These are phyloP conservation scores for Monosporascus sp. DNA, from an alignment of 2,329 filamentous ascomycete species.

Conservation along the genomic window DNA sequence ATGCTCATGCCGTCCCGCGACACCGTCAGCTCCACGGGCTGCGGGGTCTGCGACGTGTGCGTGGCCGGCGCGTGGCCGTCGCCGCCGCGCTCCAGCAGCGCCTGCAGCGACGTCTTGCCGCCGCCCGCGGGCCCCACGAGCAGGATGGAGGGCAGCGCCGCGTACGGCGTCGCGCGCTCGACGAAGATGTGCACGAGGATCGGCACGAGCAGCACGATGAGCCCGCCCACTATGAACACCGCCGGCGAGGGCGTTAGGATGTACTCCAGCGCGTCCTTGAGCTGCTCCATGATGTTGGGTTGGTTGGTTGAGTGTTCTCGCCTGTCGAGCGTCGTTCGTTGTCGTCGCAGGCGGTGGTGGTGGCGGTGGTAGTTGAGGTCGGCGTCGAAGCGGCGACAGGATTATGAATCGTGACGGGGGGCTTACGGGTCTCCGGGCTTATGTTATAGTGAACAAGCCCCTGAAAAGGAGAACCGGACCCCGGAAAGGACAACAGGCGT, in stretches of 20 bases:
- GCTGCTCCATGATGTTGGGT: conserved; percentile 29
- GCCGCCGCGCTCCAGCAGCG: conserved; percentile 58
- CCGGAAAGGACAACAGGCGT: not conserved
- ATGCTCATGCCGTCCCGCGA: conserved; percentile 35
- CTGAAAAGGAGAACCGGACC: not conserved
- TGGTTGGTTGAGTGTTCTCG: not conserved
- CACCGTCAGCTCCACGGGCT: conserved; percentile 50
- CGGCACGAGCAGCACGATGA: conserved; percentile 69
- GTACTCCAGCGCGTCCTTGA: conserved; percentile 40
- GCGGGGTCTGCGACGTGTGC: conserved; percentile 49
- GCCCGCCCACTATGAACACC: conserved; percentile 61
- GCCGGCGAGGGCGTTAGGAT: conserved; percentile 55
- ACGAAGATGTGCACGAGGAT: conserved; percentile 72
- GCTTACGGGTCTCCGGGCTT: no score
- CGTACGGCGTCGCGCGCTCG: conserved; percentile 60
- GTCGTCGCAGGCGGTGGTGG: not conserved
- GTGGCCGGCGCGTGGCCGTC: conserved; percentile 33
- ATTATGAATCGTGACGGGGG: no score
- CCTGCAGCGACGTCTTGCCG: conserved; percentile 87
- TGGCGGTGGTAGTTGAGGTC: conserved; percentile 8
- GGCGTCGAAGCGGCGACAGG: not conserved
- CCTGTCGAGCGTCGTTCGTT: conserved; percentile 1
- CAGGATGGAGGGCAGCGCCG: conserved; percentile 68
- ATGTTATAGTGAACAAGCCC: no score
- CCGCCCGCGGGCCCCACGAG: conserved; percentile 74